A percentile compares a stretch with the other conserved stretches of the same genome.
These are phyloP conservation scores for Anisodus tanguticus DNA, from an alignment of 257 asterid genomes.

Conservation along the genomic window DNA sequence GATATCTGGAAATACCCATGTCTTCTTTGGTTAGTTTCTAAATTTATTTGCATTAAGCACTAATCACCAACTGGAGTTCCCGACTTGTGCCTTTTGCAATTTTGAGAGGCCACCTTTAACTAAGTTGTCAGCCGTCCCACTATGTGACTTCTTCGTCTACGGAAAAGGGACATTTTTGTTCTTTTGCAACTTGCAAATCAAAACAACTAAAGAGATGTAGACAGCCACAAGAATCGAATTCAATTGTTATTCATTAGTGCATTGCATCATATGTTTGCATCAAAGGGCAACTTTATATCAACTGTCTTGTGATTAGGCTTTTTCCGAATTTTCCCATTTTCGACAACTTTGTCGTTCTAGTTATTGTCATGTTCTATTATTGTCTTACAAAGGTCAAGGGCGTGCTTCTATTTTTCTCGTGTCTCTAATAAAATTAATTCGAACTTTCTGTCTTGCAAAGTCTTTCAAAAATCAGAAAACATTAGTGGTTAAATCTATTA, in stretches of 20 bases:
- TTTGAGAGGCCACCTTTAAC: conserved; percentile 10
- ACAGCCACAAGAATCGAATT: not conserved
- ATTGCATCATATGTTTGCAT: not conserved
- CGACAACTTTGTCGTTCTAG: not conserved
- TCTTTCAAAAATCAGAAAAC: not conserved
- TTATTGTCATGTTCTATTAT: conserved; percentile 10
- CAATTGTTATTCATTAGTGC: not conserved
- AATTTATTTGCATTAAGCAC: not conserved
- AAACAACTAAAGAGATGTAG: not conserved
- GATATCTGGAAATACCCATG: not conserved
- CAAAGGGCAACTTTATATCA: not conserved
- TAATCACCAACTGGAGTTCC: conserved; percentile 1
- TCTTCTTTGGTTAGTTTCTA: not conserved
- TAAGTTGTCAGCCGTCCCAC: not conserved
- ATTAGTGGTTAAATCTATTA: not conserved
- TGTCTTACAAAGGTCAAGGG: not conserved
- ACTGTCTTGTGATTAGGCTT: not conserved
- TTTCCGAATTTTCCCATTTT: not conserved
- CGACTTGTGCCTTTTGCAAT: conserved; percentile 16
- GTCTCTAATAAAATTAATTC: not conserved
- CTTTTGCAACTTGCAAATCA: conserved; percentile 15
- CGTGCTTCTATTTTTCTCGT: not conserved
- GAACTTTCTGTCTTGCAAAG: not conserved
- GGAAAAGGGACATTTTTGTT: conserved; percentile 1
- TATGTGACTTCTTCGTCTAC: not conserved